These are phyloP conservation scores for Trametes pubescens DNA, from an alignment of 1,284 basidiomycete genomes.

Conservation along the genomic window DNA sequence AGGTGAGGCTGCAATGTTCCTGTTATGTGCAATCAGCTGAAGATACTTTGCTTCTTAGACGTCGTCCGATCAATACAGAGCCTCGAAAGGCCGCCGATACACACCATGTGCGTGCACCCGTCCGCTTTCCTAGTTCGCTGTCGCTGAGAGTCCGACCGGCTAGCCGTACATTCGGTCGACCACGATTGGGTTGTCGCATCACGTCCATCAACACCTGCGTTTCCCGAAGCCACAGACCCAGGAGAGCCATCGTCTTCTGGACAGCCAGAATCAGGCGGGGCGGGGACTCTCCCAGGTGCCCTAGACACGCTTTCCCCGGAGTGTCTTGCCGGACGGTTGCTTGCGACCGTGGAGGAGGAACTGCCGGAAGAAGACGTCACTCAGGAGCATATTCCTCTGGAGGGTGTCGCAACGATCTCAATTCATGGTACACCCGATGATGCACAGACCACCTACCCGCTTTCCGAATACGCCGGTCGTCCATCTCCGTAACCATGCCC, in stretches of 20 bases:
- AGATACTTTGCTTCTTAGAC: not conserved
- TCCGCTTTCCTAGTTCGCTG: not conserved
- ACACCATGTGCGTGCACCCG: not conserved
- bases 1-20: not conserved
- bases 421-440: not conserved
- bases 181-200: not conserved
- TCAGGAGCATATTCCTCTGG: not conserved
- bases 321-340: not conserved
- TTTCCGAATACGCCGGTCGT: not conserved
- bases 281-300: not conserved
- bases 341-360: not conserved
- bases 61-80: not conserved
- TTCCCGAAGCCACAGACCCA: not conserved
- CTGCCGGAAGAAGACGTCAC: not conserved
- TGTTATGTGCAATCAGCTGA: not conserved
- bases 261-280: not conserved
- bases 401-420: not conserved
- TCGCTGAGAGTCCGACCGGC: not conserved
- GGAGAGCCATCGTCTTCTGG: not conserved
- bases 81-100: not conserved
- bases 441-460: not conserved
- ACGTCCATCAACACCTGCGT: not conserved
- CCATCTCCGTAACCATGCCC: not conserved
- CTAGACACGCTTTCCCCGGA: not conserved
- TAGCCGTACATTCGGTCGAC: not conserved